A percentile compares a stretch with the other conserved stretches of the same genome.
Conservation (phyloP, 306 rosid genomes). For the Inga laurina region DNA sequence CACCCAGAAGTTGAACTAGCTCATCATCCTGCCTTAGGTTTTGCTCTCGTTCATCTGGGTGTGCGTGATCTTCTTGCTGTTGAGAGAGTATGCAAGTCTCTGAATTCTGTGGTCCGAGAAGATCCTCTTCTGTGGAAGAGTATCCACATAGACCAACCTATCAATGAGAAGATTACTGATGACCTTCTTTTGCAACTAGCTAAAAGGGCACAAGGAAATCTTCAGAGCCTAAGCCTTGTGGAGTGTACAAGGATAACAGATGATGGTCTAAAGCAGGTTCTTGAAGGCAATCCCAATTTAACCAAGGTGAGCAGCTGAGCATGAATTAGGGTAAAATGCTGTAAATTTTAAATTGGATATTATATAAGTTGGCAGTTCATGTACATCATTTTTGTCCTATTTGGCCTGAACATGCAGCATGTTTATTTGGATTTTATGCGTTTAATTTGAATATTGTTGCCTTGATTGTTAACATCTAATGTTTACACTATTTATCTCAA, state of each 20-base stretch:
- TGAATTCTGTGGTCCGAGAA: conserved; percentile 51
- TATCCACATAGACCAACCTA: conserved; percentile 71
- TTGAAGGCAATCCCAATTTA: conserved; percentile 72
- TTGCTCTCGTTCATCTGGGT: conserved; percentile 51
- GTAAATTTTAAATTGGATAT: conserved; percentile 16
- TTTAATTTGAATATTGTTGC: conserved; percentile 4
- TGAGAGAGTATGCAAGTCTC: conserved; percentile 60
- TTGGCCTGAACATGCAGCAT: conserved; percentile 1
- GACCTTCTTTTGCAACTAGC: conserved; percentile 72
- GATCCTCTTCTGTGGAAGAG: conserved; percentile 82
- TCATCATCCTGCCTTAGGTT: conserved; percentile 50
- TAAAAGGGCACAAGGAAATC: conserved; percentile 69
- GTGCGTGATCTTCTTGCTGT: conserved; percentile 57
- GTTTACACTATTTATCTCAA: background rate
- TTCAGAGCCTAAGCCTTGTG: conserved; percentile 78
- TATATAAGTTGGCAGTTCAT: background rate
- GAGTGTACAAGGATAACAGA: conserved; percentile 88
- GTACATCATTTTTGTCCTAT: conserved; percentile 6
- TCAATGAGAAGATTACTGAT: conserved; percentile 85
- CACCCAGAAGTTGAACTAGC: conserved; percentile 37
- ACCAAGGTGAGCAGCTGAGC: conserved; percentile 57
- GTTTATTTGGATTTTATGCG: background rate
- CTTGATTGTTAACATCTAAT: conserved; percentile 20
- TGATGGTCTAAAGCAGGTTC: conserved; percentile 76
- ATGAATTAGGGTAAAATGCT: background rate